phyloP scores from a whole-genome alignment of 805 yeast species.

The Maudiozyma pseudohumilis region DNA sequence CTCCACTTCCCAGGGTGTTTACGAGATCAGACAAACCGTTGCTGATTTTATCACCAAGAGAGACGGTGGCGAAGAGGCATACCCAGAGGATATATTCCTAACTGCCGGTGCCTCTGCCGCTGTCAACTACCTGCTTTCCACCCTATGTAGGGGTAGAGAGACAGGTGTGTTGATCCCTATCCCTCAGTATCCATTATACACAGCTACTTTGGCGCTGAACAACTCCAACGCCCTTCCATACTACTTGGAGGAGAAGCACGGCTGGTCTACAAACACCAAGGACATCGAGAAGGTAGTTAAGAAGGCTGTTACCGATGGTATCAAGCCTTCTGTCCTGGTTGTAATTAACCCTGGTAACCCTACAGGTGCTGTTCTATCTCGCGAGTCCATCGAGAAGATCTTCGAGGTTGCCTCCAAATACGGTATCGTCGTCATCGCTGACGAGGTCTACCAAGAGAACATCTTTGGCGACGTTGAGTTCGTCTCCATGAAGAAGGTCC shows the following conservation, averaged over 20 bases:
- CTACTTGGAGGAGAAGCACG: slow-evolving; percentile 65
- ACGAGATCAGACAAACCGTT: slow-evolving; percentile 59
- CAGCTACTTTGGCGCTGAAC: slow-evolving; percentile 85
- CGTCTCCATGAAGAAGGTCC: slow-evolving; percentile 72
- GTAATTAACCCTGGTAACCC: slow-evolving; percentile 98
- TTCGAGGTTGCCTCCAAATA: slow-evolving; percentile 74
- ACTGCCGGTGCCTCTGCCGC: slow-evolving; percentile 95
- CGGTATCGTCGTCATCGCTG: slow-evolving; percentile 84
- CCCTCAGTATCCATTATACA: slow-evolving; percentile 95
- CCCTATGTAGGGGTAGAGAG: slow-evolving; percentile 55
- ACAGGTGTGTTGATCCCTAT: slow-evolving; percentile 88
- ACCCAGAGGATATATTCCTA: slow-evolving; percentile 66
- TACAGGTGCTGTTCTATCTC: slow-evolving; percentile 75
- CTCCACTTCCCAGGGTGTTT: slow-evolving; percentile 85
- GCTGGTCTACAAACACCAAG: slow-evolving; percentile 75
- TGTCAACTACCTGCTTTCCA: slow-evolving; percentile 66
- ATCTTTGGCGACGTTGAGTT: slow-evolving; percentile 67
- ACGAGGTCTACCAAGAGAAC: slow-evolving; percentile 96
- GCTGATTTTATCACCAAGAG: slow-evolving; percentile 71
- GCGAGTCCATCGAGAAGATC: slow-evolving; percentile 58
- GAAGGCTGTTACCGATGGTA: slow-evolving; percentile 40
- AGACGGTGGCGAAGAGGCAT: slow-evolving; percentile 64
- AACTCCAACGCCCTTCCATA: slow-evolving; percentile 80
- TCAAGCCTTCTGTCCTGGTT: slow-evolving; percentile 68
- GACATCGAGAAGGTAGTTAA: slow-evolving; percentile 49